A percentile compares a stretch with the other conserved stretches of the same genome.
Evolutionary conservation across 176 grass and related monocot genomes (phyloP).

Genomic region (Zoysia pacifica): DNA sequence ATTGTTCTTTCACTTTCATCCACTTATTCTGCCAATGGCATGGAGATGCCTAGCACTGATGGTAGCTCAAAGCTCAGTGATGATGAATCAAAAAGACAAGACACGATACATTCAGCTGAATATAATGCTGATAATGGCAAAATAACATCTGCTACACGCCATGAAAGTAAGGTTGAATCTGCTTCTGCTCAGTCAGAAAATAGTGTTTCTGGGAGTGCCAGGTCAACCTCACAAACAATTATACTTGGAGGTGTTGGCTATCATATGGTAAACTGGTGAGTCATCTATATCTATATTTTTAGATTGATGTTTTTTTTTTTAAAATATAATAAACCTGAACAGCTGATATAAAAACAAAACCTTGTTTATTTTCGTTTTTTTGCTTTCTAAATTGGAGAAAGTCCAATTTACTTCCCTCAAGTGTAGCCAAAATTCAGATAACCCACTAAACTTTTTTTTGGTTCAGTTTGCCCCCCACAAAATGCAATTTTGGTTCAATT

Average conservation of each 20-base stretch:
- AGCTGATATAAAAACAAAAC: not conserved
- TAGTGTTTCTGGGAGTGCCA: conserved; percentile 45
- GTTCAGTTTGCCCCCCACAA: too few species aligned
- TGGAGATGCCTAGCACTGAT: conserved; percentile 52
- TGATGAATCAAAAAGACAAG: conserved; percentile 47
- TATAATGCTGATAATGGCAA: conserved; percentile 59
- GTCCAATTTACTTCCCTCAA: too few species aligned
- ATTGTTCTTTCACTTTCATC: conserved; percentile 88
- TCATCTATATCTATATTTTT: conserved; percentile 46
- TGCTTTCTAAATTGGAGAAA: conserved; percentile 19
- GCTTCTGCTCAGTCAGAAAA: conserved; percentile 53
- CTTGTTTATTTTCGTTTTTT: not conserved
- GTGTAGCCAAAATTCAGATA: too few species aligned
- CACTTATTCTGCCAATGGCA: conserved; percentile 68
- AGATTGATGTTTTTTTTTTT: conserved; percentile 11
- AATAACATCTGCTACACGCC: conserved; percentile 34
- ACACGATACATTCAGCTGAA: conserved; percentile 45
- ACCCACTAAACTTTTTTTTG: too few species aligned
- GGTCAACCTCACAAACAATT: conserved; percentile 63
- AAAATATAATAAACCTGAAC: conserved; percentile 17
- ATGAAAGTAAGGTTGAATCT: conserved; percentile 63
- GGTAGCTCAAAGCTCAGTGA: conserved; percentile 49
- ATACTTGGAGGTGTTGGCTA: conserved; percentile 93
- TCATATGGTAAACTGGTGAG: conserved; percentile 99
- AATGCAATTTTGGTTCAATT: too few species aligned